These are phyloP conservation scores for Solanum rostratum DNA, from an alignment of 257 asterid species.

Conservation along the genomic window DNA sequence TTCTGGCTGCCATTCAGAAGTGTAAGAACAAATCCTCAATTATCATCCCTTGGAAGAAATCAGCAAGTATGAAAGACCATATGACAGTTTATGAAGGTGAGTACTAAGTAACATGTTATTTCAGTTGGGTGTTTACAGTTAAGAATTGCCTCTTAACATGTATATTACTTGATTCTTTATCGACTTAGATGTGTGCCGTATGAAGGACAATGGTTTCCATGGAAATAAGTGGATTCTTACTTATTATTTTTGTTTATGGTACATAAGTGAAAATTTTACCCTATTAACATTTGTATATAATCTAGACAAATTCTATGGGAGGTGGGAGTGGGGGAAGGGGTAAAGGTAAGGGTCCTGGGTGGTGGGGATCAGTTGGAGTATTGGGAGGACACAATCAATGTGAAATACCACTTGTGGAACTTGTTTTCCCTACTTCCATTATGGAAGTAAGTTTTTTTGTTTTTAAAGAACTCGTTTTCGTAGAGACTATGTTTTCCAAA, in stretches of 20 bases:
- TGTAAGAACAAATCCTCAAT: conserved; percentile 60
- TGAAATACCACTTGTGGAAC: background rate
- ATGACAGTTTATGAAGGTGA: conserved; percentile 55
- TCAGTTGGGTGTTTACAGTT: background rate
- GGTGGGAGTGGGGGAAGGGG: too few species aligned
- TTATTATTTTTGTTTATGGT: background rate
- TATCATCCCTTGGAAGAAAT: conserved; percentile 85
- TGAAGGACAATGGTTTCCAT: background rate
- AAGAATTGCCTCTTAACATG: background rate
- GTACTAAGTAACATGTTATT: conserved; percentile 19
- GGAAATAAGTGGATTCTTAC: background rate
- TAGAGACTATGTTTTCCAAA: too few species aligned
- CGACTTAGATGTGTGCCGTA: background rate
- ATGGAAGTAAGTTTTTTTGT: too few species aligned
- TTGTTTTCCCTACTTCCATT: too few species aligned
- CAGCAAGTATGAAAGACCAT: conserved; percentile 57
- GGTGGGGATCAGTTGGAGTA: background rate
- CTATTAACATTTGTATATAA: background rate
- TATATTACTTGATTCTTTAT: background rate
- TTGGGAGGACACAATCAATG: background rate
- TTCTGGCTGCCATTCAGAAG: conserved; percentile 45
- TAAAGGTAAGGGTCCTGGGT: background rate
- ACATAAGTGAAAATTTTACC: background rate
- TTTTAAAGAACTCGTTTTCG: too few species aligned
- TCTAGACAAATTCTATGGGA: background rate